Conservation (phyloP, 768 basidiomycete species). For the Hysterangium stoloniferum region DNA sequence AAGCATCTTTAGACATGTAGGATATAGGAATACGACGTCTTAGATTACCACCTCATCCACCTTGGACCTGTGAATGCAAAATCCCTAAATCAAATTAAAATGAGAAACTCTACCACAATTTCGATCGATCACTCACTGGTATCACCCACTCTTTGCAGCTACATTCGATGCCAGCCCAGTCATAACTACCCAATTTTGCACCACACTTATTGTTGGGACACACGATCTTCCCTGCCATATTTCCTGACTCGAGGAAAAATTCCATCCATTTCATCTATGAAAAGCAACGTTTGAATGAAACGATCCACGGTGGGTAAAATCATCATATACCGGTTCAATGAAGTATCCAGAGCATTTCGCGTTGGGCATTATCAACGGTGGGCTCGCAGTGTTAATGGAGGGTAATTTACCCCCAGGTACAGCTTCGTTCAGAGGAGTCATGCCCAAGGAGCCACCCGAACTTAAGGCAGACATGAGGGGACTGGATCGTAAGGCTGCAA, state of each 20-base stretch:
- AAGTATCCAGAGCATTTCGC: slow-evolving; percentile 94
- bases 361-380: slow-evolving; percentile 60
- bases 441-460: slow-evolving; percentile 20
- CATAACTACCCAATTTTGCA: slow-evolving; percentile 89
- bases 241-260: slow-evolving; percentile 62
- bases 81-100: no score
- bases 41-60: slow-evolving; percentile 41
- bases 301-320: not conserved
- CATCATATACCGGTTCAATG: slow-evolving; percentile 75
- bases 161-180: slow-evolving; percentile 93
- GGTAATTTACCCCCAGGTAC: slow-evolving; percentile 13
- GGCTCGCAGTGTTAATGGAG: slow-evolving; percentile 29
- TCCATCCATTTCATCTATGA: slow-evolving; percentile 99
- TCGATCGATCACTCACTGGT: slow-evolving; percentile 64
- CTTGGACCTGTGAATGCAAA: slow-evolving; percentile 46
- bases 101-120: not conserved
- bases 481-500: slow-evolving; percentile 38
- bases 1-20: no score
- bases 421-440: slow-evolving; percentile 3
- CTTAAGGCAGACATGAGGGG: slow-evolving; percentile 17
- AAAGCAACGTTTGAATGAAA: not conserved
- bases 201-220: slow-evolving; percentile 91
- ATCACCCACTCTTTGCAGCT: slow-evolving; percentile 90
- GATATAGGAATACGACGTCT: no score
- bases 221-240: slow-evolving; percentile 77